Evolutionary conservation across 2,329 filamentous ascomycete genomes (phyloP).

Genomic region (Sclerotinia spermophila): DNA sequence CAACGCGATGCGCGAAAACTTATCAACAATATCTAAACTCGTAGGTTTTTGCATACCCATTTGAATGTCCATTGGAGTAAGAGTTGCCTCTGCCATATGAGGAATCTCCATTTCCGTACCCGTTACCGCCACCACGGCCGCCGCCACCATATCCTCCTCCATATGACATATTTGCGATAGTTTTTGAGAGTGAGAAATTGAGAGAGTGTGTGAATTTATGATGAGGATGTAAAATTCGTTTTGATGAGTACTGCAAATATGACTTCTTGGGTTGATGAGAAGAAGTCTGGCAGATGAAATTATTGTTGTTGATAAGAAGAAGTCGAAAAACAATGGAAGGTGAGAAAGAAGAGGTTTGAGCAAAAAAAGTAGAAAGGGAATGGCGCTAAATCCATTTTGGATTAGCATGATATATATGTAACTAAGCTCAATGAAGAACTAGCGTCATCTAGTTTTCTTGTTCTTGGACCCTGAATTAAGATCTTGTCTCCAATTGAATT

Average conservation of each 20-base stretch:
- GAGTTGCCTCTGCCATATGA: slow-evolving; percentile 45
- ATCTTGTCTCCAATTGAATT: neutral
- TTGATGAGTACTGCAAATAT: slow-evolving; percentile 18
- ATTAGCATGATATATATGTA: neutral
- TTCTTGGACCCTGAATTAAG: slow-evolving; percentile 4
- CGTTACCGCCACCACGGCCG: slow-evolving; percentile 44
- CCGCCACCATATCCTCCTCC: slow-evolving; percentile 51
- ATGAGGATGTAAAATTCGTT: slow-evolving; percentile 19
- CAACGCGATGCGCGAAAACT: slow-evolving; percentile 31
- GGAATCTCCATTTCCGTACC: slow-evolving; percentile 55
- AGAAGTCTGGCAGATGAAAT: slow-evolving; percentile 22
- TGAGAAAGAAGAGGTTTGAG: slow-evolving; percentile 22
- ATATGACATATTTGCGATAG: slow-evolving; percentile 59
- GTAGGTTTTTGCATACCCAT: slow-evolving; percentile 44
- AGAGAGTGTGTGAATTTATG: slow-evolving; percentile 18
- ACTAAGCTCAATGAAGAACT: neutral
- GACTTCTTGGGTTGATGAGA: slow-evolving; percentile 28
- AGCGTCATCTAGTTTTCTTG: neutral
- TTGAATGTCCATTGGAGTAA: slow-evolving; percentile 50
- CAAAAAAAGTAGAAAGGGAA: slow-evolving; percentile 21
- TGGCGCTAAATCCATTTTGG: neutral
- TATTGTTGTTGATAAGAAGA: slow-evolving; percentile 23
- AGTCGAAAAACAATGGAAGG: slow-evolving; percentile 10
- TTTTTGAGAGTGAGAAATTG: slow-evolving; percentile 19
- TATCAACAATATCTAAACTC: slow-evolving; percentile 39